Percentiles rank a stretch among this genome's conserved stretches.
Conservation (phyloP, 2,329 filamentous ascomycete species). For the Fonsecaea monophora region DNA sequence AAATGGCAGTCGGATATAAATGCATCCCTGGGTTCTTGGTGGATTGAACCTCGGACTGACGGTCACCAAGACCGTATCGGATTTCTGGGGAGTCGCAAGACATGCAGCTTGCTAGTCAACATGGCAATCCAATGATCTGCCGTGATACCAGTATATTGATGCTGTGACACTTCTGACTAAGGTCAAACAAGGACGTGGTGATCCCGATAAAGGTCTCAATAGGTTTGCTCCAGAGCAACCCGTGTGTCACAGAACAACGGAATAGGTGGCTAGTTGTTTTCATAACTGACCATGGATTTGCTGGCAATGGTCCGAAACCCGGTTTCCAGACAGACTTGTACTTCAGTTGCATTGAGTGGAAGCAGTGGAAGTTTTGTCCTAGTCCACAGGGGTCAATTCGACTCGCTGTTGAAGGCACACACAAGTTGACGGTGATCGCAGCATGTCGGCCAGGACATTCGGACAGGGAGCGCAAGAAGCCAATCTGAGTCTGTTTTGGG, state of each 20-base stretch:
- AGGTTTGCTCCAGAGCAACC: background rate
- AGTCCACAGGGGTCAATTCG: background rate
- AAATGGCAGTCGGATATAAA: background rate
- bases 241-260: background rate
- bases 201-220: background rate
- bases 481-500: background rate
- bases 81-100: background rate
- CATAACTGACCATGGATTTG: background rate
- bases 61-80: background rate
- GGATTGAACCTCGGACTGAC: background rate
- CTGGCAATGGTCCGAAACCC: background rate
- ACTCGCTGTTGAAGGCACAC: background rate
- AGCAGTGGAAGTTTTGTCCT: background rate
- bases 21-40: background rate
- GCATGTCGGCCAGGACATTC: background rate
- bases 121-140: constrained; percentile 1
- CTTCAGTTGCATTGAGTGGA: background rate
- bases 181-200: background rate
- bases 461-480: background rate
- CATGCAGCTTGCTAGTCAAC: background rate
- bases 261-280: background rate
- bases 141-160: background rate
- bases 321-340: background rate
- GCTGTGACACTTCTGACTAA: background rate
- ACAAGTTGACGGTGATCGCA: background rate